Evolutionary conservation across 345 rosid species (phyloP), one percentile per base, ranked within the genome.

Genomic region (Ailanthus altissimus): DNA sequence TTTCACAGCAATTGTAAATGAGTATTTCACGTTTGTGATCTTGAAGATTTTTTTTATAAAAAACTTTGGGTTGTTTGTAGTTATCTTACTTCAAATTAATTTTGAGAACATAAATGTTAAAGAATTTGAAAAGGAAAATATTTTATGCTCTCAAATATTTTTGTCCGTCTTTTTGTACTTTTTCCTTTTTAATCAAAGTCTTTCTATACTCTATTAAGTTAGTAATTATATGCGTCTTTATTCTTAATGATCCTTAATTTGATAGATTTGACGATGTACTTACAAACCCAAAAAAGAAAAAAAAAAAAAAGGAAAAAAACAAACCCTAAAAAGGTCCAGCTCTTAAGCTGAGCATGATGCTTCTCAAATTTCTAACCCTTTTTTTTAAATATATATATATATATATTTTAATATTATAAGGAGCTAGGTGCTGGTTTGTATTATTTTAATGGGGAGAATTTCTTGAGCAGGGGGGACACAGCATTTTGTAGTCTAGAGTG

Each of bases 401-500:
- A 20, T 54, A n/a, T 3, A 20, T 20, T 63, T 36, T 36, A n/a
- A n/a, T 32, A 32, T 32, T 32, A 32, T 3, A 32, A 32, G 38
- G 38, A 32, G 38, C 38, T 1, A 1, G 38, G 3, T 32, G 1
- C 5, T 64, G 26, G 67, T 64, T n/a, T 67, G 72, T 38, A 46
- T 46, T 67, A 46, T 12, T 67, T 67, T 67, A 67, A 21, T 21
- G 70, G 53, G 4, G 53, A n/a, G 1, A n/a, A 32, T 32, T 46
- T 74, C 21, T 1, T 32, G 58, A 57, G 28, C 86, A 91, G 97
- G 88, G 97, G 98, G 56, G 94, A 94, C 60, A 80, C 89, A 51
- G 98, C 94, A 18, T 94, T 94, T 86, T 94, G 98, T 72, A 90
- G 97, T 73, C 77, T 68, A 79, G 94, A 89, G 81, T 94, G 97